Percentiles rank a stretch among this genome's conserved stretches.
Evolutionary conservation across 495 filamentous ascomycete genomes (phyloP).

Genomic region (Xylaria scruposa): DNA sequence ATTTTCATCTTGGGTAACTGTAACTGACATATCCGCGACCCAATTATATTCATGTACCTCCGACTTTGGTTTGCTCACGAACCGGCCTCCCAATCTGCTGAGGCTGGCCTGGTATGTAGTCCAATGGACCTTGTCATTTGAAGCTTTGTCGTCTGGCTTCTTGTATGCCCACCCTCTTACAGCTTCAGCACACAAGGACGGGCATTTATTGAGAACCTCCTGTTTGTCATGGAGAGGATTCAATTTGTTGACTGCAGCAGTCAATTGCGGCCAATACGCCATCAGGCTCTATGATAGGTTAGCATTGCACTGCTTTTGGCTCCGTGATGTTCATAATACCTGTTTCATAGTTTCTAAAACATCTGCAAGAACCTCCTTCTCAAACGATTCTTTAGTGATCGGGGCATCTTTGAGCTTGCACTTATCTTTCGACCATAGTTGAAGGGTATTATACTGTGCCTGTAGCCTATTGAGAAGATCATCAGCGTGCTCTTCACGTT

Average conservation of each 20-base stretch:
- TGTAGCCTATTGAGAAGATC: conserved; percentile 27
- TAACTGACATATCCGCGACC: conserved; percentile 25
- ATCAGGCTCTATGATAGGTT: neutral
- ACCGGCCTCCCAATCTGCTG: conserved; percentile 25
- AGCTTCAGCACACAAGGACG: neutral
- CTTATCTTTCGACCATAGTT: conserved; percentile 31
- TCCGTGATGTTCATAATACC: neutral
- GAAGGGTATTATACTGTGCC: conserved; percentile 26
- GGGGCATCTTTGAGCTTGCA: neutral
- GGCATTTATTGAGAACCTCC: conserved; percentile 15
- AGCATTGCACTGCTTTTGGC: neutral
- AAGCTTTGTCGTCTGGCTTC: conserved; percentile 20
- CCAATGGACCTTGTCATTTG: conserved; percentile 17
- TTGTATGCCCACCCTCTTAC: conserved; percentile 30
- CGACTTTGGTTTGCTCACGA: conserved; percentile 19
- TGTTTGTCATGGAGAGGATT: conserved; percentile 9
- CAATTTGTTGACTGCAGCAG: neutral
- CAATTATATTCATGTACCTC: conserved; percentile 27
- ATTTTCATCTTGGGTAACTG: neutral
- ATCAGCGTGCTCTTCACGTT: conserved; percentile 31
- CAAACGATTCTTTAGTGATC: conserved; percentile 2
- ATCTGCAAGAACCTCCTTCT: neutral
- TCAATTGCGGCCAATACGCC: neutral
- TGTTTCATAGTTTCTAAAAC: neutral
- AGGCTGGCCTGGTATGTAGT: conserved; percentile 31